These are phyloP conservation scores for Eucalyptus erythrocorys DNA, from an alignment of 345 rosid genomes.

Conservation along the genomic window DNA sequence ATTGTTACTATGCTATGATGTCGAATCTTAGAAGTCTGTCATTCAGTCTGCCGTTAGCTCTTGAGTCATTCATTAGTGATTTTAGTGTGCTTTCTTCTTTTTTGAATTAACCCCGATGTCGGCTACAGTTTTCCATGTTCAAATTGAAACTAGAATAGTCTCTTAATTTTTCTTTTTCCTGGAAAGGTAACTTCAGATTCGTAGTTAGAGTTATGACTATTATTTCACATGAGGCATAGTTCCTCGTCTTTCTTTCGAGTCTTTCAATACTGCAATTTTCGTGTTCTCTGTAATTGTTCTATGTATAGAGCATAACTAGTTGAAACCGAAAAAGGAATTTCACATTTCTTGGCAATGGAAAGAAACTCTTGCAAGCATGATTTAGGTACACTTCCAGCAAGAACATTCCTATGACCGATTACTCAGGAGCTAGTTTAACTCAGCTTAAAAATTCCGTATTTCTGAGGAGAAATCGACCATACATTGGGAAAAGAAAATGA, in stretches of 20 bases:
- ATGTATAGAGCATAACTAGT: not conserved
- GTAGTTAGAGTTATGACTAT: not conserved
- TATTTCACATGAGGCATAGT: not conserved
- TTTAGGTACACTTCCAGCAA: not conserved
- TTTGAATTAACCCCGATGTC: not conserved
- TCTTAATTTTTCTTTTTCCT: not conserved
- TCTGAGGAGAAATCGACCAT: not conserved
- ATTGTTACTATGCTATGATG: not conserved
- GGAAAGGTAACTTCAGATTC: not conserved
- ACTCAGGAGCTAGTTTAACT: not conserved
- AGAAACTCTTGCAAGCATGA: not conserved
- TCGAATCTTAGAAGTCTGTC: not conserved
- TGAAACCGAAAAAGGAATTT: not conserved
- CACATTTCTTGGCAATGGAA: not conserved
- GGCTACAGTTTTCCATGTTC: not conserved
- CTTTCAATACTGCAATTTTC: not conserved
- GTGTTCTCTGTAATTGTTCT: not conserved
- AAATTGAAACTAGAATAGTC: not conserved
- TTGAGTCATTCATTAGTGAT: not conserved
- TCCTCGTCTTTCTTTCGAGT: not conserved
- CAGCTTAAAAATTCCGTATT: not conserved
- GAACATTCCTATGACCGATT: not conserved
- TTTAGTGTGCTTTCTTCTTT: not conserved
- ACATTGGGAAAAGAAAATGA: not conserved
- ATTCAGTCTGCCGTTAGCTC: not conserved